A percentile compares a stretch with the other conserved stretches of the same genome.
phyloP scores from a whole-genome alignment of 1,139 yeast species.

The Saccharomyces hybrid region DNA sequence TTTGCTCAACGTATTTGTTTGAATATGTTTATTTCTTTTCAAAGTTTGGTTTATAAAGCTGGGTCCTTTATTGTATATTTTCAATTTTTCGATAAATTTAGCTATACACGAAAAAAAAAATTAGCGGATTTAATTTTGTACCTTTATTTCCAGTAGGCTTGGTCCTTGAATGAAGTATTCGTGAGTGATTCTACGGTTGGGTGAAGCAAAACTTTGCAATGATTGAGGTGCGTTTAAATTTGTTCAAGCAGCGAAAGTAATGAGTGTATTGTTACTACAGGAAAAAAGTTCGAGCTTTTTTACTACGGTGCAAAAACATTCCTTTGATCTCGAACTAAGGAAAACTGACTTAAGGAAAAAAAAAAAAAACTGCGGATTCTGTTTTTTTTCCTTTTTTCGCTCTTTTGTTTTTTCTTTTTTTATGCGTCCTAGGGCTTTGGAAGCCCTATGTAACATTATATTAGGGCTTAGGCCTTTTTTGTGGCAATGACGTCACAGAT shows the following conservation, averaged over 20 bases:
- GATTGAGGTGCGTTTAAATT: background rate
- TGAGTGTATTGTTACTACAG: background rate
- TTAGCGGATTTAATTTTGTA: background rate
- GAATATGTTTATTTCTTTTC: background rate
- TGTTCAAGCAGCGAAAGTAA: background rate
- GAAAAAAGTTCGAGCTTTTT: background rate
- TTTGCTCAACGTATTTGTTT: background rate
- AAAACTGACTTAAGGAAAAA: background rate
- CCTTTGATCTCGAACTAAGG: background rate
- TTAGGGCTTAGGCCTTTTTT: background rate
- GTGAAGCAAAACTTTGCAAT: background rate
- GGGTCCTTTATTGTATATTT: background rate
- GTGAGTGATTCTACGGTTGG: background rate
- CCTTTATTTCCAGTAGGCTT: background rate
- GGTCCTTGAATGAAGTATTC: background rate
- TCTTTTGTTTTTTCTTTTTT: background rate
- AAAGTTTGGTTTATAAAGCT: background rate
- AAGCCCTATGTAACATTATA: background rate
- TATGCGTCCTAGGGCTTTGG: background rate
- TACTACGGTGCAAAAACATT: background rate
- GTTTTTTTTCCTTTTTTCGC: background rate
- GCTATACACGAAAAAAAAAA: background rate
- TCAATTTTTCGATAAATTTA: background rate
- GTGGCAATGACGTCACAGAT: background rate
- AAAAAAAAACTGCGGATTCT: conserved; percentile 17